Percentiles rank a stretch among this genome's conserved stretches.
Conservation (phyloP, 2,329 filamentous ascomycete genomes). For the Phialophora chinensis region DNA sequence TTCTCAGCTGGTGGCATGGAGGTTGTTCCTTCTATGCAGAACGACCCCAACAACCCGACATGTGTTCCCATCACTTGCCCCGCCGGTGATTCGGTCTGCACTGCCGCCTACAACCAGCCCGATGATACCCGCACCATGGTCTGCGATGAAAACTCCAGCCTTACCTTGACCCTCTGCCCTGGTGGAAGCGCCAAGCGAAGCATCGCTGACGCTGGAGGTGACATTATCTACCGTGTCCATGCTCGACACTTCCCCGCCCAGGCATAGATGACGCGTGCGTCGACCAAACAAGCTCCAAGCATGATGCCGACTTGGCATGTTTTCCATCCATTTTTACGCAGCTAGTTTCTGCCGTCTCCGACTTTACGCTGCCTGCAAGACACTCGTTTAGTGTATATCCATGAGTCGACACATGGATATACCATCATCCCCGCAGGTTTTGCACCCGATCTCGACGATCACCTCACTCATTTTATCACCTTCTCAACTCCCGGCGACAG, state of each 20-base stretch:
- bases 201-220: slow-evolving; percentile 20
- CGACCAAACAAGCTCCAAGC: slow-evolving; percentile 13
- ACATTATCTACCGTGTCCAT: slow-evolving; percentile 36
- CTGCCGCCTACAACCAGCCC: slow-evolving; percentile 38
- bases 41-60: slow-evolving; percentile 37
- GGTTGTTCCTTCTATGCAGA: slow-evolving; percentile 36
- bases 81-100: slow-evolving; percentile 36
- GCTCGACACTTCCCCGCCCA: slow-evolving; percentile 35
- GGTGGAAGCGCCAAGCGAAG: slow-evolving; percentile 36
- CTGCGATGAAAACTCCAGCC: slow-evolving; percentile 35
- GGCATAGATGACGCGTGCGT: slow-evolving; percentile 20
- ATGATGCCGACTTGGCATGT: slow-evolving; percentile 19
- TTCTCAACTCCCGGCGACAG: slow-evolving; percentile 24
- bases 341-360: slow-evolving; percentile 38
- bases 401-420: slow-evolving; percentile 39
- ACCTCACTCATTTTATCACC: slow-evolving; percentile 14
- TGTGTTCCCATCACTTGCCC: slow-evolving; percentile 37
- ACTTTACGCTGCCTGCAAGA: slow-evolving; percentile 34
- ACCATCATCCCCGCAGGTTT: slow-evolving; percentile 32
- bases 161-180: slow-evolving; percentile 38
- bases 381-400: slow-evolving; percentile 33
- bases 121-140: slow-evolving; percentile 40
- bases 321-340: slow-evolving; percentile 35
- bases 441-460: slow-evolving; percentile 38
- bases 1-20: slow-evolving; percentile 44